Percentiles rank a stretch among this genome's conserved stretches.
Evolutionary conservation across 495 filamentous ascomycete genomes (phyloP).

Genomic region (Cairneyella variabilis): DNA sequence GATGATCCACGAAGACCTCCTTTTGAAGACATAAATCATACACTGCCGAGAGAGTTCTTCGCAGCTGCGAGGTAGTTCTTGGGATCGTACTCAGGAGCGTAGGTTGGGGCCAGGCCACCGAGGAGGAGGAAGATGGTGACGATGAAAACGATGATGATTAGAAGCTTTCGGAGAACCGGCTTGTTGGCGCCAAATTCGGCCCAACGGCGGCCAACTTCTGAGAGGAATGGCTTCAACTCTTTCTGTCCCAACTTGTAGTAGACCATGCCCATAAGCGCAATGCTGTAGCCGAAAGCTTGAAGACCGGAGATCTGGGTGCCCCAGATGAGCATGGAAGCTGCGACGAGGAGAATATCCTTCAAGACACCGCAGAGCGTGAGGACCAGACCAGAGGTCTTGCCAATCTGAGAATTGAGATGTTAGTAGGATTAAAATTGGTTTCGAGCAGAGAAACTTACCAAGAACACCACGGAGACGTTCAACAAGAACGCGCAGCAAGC

Average conservation of each 20-base stretch:
- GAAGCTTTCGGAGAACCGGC: constrained; percentile 71
- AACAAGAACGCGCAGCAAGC: constrained; percentile 80
- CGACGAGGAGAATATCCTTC: constrained; percentile 95
- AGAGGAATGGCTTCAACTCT: constrained; percentile 72
- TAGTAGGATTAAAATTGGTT: constrained; percentile 21
- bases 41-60: constrained; percentile 28
- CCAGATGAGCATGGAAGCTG: constrained; percentile 87
- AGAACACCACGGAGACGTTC: constrained; percentile 90
- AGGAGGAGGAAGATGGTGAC: constrained; percentile 68
- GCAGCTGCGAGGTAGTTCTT: constrained; percentile 40
- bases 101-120: constrained; percentile 44
- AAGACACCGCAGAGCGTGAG: constrained; percentile 97
- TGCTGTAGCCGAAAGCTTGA: constrained; percentile 92
- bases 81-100: constrained; percentile 44
- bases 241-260: constrained; percentile 97
- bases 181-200: constrained; percentile 76
- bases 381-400: constrained; percentile 93
- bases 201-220: constrained; percentile 69
- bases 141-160: constrained; percentile 59
- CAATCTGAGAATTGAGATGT: constrained; percentile 60
- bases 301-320: constrained; percentile 73
- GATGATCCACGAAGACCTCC: neutral
- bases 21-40: neutral
- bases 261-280: constrained; percentile 85
- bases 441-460: constrained; percentile 57